phyloP scores from a whole-genome alignment of 352 stramenopile genomes.

The Pythium sp. region DNA sequence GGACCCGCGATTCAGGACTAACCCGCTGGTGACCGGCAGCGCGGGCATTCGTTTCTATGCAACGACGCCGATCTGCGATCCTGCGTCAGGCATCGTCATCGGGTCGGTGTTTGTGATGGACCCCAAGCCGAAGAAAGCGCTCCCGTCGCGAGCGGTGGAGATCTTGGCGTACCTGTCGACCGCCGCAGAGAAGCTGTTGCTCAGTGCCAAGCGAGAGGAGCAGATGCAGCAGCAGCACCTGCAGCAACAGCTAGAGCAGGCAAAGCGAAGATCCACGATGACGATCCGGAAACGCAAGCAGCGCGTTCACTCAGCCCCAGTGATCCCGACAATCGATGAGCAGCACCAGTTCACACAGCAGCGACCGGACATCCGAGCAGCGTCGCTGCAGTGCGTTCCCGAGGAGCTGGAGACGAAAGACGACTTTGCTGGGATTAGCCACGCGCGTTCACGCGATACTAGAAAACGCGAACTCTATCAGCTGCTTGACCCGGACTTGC shows the following conservation, averaged over 20 bases:
- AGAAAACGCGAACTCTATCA: constrained; percentile 23
- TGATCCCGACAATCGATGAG: background rate
- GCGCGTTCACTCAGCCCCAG: constrained; percentile 26
- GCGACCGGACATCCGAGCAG: constrained; percentile 25
- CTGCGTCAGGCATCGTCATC: constrained; percentile 49
- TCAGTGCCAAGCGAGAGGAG: background rate
- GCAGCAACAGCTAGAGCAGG: background rate
- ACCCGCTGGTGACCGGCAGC: constrained; percentile 84
- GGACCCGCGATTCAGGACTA: constrained; percentile 84
- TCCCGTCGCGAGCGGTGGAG: constrained; percentile 58
- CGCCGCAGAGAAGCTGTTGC: constrained; percentile 49
- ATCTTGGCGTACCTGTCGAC: constrained; percentile 65
- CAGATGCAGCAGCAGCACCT: background rate
- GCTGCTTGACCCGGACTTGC: constrained; percentile 29
- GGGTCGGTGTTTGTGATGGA: constrained; percentile 87
- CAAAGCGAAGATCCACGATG: background rate
- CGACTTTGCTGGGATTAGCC: constrained; percentile 21
- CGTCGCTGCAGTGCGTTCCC: constrained; percentile 40
- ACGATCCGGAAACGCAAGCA: constrained; percentile 17
- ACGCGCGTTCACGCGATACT: constrained; percentile 2
- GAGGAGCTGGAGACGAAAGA: constrained; percentile 45
- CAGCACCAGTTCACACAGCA: background rate
- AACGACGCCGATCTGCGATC: constrained; percentile 62
- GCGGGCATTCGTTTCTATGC: constrained; percentile 94
- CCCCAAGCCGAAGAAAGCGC: constrained; percentile 37